Percentiles rank a stretch among this genome's conserved stretches.
Conservation (phyloP, 768 basidiomycete genomes). For the Collybia sp. region DNA sequence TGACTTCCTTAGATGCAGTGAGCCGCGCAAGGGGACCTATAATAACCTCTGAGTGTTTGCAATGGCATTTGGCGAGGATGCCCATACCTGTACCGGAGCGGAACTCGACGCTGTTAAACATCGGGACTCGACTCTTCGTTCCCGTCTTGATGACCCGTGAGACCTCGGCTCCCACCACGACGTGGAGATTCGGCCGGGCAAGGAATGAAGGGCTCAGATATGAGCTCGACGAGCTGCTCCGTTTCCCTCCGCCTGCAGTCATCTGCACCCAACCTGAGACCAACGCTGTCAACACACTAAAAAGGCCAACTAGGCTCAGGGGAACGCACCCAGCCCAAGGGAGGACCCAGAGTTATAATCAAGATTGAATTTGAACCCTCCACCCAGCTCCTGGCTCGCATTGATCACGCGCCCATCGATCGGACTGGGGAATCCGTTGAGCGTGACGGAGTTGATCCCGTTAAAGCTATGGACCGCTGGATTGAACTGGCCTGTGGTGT, state of each 20-base stretch:
- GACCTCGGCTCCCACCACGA: constrained; percentile 16
- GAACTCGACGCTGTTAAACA: constrained; percentile 20
- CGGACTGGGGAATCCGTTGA: constrained; percentile 18
- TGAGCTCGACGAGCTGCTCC: constrained; percentile 21
- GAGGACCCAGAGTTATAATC: constrained; percentile 20
- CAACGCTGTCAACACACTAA: neutral
- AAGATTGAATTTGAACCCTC: constrained; percentile 17
- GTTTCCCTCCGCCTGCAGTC: constrained; percentile 16
- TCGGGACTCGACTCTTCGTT: constrained; percentile 5
- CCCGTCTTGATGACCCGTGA: constrained; percentile 15
- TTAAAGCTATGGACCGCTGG: constrained; percentile 23
- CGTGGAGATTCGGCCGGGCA: constrained; percentile 16
- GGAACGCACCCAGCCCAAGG: constrained; percentile 16
- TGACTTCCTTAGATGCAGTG: constrained; percentile 47
- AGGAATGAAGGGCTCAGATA: constrained; percentile 15
- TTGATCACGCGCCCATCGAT: constrained; percentile 23
- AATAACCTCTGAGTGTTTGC: constrained; percentile 18
- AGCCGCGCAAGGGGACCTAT: constrained; percentile 8
- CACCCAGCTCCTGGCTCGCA: constrained; percentile 18
- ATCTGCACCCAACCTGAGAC: constrained; percentile 19
- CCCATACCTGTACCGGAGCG: neutral
- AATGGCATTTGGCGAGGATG: neutral
- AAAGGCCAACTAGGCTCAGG: neutral
- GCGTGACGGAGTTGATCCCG: constrained; percentile 23
- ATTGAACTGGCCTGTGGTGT: constrained; percentile 23